These are phyloP conservation scores for Bolboschoenus planiculmis DNA, from an alignment of 176 grass and related monocot genomes.

Conservation along the genomic window DNA sequence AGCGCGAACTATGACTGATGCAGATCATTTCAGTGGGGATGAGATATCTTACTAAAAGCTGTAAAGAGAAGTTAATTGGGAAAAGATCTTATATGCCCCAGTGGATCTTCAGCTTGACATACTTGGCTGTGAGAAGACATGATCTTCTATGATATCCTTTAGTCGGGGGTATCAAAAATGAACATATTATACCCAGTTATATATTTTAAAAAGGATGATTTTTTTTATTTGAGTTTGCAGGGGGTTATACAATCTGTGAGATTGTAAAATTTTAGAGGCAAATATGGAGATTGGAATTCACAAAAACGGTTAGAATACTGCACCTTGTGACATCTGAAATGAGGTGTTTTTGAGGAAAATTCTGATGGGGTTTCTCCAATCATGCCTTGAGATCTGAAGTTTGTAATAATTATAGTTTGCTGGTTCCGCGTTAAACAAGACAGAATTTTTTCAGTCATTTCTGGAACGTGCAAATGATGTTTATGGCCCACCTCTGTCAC, in stretches of 20 bases:
- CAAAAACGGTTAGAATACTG: neutral
- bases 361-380: neutral
- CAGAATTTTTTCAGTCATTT: neutral
- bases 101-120: neutral
- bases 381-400: neutral
- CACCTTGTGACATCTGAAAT: slow-evolving; percentile 6
- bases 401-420: neutral
- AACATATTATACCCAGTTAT: neutral
- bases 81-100: neutral
- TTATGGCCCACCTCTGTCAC: neutral
- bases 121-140: neutral
- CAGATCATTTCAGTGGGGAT: slow-evolving; percentile 55
- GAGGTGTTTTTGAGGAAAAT: neutral
- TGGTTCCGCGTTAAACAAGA: neutral
- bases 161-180: neutral
- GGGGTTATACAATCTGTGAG: neutral
- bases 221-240: slow-evolving; percentile 11
- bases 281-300: slow-evolving; percentile 2
- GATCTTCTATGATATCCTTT: slow-evolving; percentile 3
- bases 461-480: neutral
- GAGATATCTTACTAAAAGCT: slow-evolving; percentile 38
- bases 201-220: neutral
- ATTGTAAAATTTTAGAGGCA: slow-evolving; percentile 11
- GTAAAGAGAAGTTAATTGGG: neutral
- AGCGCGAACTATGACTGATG: slow-evolving; percentile 42